Evolutionary conservation across 108 stramenopile genomes (phyloP), one percentile per base, ranked within the genome.

Genomic region (Parietichytrium sp.): DNA sequence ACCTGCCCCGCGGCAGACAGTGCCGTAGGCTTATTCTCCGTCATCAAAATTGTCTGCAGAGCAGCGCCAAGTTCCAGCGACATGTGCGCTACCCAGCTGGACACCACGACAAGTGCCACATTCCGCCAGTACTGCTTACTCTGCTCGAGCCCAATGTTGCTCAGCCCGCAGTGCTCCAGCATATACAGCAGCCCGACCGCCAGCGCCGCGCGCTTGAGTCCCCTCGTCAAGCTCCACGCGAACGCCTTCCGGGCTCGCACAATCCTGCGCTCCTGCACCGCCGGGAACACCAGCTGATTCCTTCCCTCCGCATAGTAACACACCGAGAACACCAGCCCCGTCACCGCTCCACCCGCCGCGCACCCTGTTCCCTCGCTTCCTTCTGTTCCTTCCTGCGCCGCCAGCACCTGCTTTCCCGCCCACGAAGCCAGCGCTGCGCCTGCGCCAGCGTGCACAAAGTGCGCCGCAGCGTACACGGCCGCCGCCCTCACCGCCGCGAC

Each of bases 231-330:
- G 49, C 18, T 18, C 33, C 7, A 10, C 6, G 4, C 1, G 6
- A 72, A 42, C 29, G 61, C 61, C 42, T 72, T 72, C 23, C 61
- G 61, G 38, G 45, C 20, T 45, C 42, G 61, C 61, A 72, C 33
- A 3, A 23, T n/a, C 10, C 61, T 33, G 23, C 25, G 18, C 20
- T 72, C 38, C 42, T 72, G 20, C n/a, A 33, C 3, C 12, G 23
- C n/a, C 6, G 61, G 61, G 45, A 72, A 72, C 16, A 72, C 2
- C 15, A 72, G 10, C 4, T 6, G 20, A 15, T n/a, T 6, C 42
- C 61, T 33, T 16, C 45, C 15, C 6, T 23, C 61, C 36, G 25
- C 23, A 42, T 45, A 72, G 3, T 45, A 72, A 7, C 20, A 10
- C 61, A 27, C 20, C 13, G 61, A 72, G 33, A 72, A 72, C 10